Base-by-base conservation (phyloP, 495 filamentous ascomycete species). In the Xylaria bambusicola region DNA sequence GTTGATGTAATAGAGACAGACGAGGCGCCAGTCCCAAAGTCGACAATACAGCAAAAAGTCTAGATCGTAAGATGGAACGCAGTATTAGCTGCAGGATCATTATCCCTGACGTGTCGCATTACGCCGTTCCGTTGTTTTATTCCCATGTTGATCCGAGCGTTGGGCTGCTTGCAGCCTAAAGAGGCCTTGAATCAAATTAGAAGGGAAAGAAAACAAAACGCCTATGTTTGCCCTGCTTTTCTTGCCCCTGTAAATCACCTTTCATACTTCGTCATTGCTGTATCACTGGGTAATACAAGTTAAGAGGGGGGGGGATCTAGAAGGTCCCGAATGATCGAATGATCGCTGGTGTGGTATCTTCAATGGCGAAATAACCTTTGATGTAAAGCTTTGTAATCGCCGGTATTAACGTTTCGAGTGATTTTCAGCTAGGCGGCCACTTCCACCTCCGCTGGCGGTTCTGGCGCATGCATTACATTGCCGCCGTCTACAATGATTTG, bases 401-500 rank as follows among this genome's bases (percentile, higher is more conserved):
- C n/a, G n/a, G n/a, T n/a, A n/a, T n/a, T n/a, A n/a, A n/a, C n/a
- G 29, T 10, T 10, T 33, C 10, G 29, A 33, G 29, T 33, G 29
- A 33, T 33, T 33, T 33, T 58, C 17, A 58, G n/a, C n/a, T n/a
- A 8, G n/a, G 24, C 36, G 5, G 3, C 24, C 8, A 1, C 56
- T 31, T 40, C 48, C 21, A 40, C 48, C 15, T 21, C 48, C 40
- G 26, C 46, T 1, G 27, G 51, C 10, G 54, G 48, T 21, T 63
- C 42, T 52, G 21, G 54, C 52, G 77, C 73, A 24, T 70, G 64
- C 13, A 86, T 73, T 15, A 89, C 84, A 52, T 72, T 83, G 15
- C 91, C 93, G 1, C 82, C 88, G 45, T 96, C 91, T 17, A 97
- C 91, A 59, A 98, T 86, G 56, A 94, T 87, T 77, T 93, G 85